A percentile compares a stretch with the other conserved stretches of the same genome.
These are phyloP conservation scores for Selaginella moellendorffii DNA, from an alignment of 75 land plant genomes.

Conservation along the genomic window DNA sequence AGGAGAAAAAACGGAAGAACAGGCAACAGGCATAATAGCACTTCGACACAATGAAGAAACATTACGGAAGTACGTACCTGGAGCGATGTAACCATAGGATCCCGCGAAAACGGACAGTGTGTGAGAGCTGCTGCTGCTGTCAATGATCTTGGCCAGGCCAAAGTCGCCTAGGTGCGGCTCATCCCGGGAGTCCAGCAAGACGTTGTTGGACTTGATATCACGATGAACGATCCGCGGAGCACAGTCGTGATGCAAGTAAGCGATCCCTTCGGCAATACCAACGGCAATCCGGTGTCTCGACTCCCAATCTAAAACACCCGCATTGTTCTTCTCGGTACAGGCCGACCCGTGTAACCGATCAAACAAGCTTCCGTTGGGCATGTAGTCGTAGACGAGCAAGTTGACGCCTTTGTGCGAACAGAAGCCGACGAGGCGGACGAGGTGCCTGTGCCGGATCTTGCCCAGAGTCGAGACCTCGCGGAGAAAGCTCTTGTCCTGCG, in stretches of 20 bases:
- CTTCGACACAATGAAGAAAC: too few species aligned
- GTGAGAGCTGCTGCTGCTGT: background rate
- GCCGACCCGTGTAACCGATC: constrained; percentile 49
- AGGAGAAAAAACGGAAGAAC: too few species aligned
- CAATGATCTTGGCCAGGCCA: background rate
- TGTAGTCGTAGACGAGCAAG: constrained; percentile 67
- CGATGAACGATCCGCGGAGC: background rate
- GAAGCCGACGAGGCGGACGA: constrained; percentile 67
- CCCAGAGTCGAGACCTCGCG: constrained; percentile 75
- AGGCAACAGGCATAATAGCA: too few species aligned
- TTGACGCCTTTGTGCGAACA: constrained; percentile 33
- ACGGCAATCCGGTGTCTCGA: background rate
- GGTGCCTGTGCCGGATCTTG: constrained; percentile 69
- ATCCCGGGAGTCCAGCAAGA: background rate
- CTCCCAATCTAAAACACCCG: background rate
- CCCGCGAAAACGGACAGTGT: background rate
- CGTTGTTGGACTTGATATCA: background rate
- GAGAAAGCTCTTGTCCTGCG: constrained; percentile 47
- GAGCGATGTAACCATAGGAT: background rate
- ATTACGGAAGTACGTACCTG: too few species aligned
- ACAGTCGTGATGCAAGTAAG: background rate
- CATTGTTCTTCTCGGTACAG: background rate
- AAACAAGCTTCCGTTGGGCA: constrained; percentile 84
- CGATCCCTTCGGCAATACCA: background rate
- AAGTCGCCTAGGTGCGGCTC: background rate